Evolutionary conservation across 805 yeast genomes (phyloP), one percentile per base, ranked within the genome.

Genomic region (Cyberlindnera xishuangbannaensis): DNA sequence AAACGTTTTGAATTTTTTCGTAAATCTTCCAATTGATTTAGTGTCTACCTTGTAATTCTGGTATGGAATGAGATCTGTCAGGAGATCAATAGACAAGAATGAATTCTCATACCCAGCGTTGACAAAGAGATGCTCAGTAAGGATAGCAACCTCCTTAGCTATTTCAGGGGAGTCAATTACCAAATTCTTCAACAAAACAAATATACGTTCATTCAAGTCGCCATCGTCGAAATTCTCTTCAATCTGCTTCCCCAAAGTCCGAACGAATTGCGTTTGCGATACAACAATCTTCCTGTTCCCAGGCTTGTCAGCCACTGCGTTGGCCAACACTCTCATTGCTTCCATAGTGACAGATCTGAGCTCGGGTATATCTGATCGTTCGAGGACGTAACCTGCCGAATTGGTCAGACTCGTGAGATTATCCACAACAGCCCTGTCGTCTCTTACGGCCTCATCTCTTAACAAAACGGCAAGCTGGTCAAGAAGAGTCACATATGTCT

Each of bases 241-340:
- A 21, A 43, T 15, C 15, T 47, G 47, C 2, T 2, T n/a, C 2
- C 37, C 45, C 2, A 47, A 11, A 8, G 26, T 20, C 9, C 17
- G 20, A 16, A 47, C 33, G 13, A 48, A 32, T 1, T 28, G 22
- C 3, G 30, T 15, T 23, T 40, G 27, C 7, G 35, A 15, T 4
- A 33, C 33, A 5, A 48, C 36, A 3, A 22, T 17, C 6, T 27
- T 24, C 36, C 56, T 37, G 33, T 53, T 53, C 5, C 8, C 18
- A 11, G 43, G 47, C 23, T 39, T 43, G 40, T 53, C 56, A 15
- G 55, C 58, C 16, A 53, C 44, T 2, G 45, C 45, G 29, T 53
- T 53, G 10, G 48, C 48, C 22, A 51, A 20, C 3, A 50, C 56
- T 16, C 53, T 38, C 13, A 50, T 14, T 17, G 43, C 9, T 17